A percentile compares a stretch with the other conserved stretches of the same genome.
phyloP scores from a whole-genome alignment of 2,329 filamentous ascomycete genomes.

The Phaeosphaeria sp. region DNA sequence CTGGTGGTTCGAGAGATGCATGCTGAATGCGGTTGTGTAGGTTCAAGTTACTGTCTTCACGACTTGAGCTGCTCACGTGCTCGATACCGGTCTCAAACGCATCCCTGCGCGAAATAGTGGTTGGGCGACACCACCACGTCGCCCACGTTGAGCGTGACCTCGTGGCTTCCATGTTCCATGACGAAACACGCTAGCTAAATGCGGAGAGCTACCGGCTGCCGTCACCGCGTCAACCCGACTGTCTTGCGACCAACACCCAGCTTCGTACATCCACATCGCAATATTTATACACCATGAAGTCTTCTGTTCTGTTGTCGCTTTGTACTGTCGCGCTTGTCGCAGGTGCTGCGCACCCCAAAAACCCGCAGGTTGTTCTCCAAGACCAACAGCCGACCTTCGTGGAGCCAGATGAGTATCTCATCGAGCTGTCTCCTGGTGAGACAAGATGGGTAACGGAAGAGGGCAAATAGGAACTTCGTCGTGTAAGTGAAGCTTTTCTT shows the following conservation, averaged over 20 bases:
- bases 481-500: constrained; percentile 62
- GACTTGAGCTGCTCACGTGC: too few relatives aligned
- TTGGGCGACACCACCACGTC: too few relatives aligned
- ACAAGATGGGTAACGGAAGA: constrained; percentile 90
- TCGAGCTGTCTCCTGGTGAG: constrained; percentile 85
- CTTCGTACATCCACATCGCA: constrained; percentile 4
- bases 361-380: constrained; percentile 38
- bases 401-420: constrained; percentile 58
- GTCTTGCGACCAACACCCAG: constrained; percentile 8
- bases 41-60: too few relatives aligned
- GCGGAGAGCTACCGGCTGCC: constrained; percentile 8
- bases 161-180: constrained; percentile 7
- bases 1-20: too few relatives aligned
- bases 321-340: constrained; percentile 37
- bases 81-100: too few relatives aligned
- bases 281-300: constrained; percentile 37
- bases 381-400: constrained; percentile 33
- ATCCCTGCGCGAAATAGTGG: too few relatives aligned
- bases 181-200: constrained; percentile 11
- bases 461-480: constrained; percentile 89
- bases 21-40: too few relatives aligned
- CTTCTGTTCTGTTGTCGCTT: constrained; percentile 41
- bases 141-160: too few relatives aligned
- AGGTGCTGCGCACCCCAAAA: constrained; percentile 34
- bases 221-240: constrained; percentile 31